Base-by-base conservation (phyloP, 306 rosid species). In the Cucumis melo region DNA sequence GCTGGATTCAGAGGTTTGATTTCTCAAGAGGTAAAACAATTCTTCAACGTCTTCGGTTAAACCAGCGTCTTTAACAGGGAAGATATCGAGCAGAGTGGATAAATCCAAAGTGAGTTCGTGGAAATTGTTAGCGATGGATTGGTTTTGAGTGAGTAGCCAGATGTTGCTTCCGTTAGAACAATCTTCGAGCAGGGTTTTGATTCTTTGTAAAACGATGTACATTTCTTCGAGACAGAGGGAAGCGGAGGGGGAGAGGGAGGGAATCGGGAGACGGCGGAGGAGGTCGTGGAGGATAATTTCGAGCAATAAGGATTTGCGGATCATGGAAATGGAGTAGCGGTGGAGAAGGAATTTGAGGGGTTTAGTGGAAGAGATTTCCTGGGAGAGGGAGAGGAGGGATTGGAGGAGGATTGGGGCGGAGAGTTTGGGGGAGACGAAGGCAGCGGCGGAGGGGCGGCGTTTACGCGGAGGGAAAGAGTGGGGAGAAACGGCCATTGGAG, bases 141-240 rank as follows among this genome's bases (percentile, higher is more conserved):
- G 84, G 36, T 74, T 85, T 70, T 90, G 93, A 84, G 88, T 65
- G 2, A 95, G 81, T 0, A 89, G 59, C 79, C 89, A 86, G 86
- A 92, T 87, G 79, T 81, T 88, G 87, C 93, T 89, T 19, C 89
- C 92, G 9, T 76, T 82, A 15, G 87, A 87, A 66, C 85, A 89
- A 46, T 92, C 97, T 51, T 90, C 93, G 5, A 92, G 36, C 3
- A 95, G 76, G 6, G 96, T 62, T 58, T 88, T 90, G 85, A 89
- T 76, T 19, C 92, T 79, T 83, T 92, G 98, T 3, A 95, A 79
- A 16, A 89, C 86, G 53, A 95, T 84, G 85, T 84, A 84, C 90
- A 91, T 86, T 80, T 92, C 98, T 8, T 88, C 90, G 55, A 92
- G 88, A 72, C 99, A 92, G 11, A 95, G 88, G n/a, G 78, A 2